Evolutionary conservation across 148 eudicot species (phyloP), one percentile per base, ranked within the genome.

Genomic region (Chenopodium suecicum): DNA sequence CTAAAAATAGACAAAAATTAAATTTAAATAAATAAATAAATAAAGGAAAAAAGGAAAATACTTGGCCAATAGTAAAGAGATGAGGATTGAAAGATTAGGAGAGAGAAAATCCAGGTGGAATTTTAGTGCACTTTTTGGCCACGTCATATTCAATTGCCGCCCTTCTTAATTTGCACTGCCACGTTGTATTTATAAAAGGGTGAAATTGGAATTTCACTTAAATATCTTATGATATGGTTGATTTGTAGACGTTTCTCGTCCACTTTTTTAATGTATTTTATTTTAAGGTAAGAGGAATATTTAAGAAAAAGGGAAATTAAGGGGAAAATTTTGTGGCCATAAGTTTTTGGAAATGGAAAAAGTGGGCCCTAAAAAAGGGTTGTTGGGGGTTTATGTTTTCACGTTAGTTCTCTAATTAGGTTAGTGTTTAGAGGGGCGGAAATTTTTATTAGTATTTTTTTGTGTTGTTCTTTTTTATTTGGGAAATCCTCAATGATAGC

Each of bases 121-220:
- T 50, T 41, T 60, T 14, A 0, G 11, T 75, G 79, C 79, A 81
- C 83, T 81, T 81, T 81, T n/a, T 47, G 1, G 64, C 74, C 83
- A 81, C 74, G 54, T 81, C 74, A 74, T 12, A 74, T 31, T 68
- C 12, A 20, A 46, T 80, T 80, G 76, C 82, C 82, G 82, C 62
- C 77, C 58, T 25, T 80, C 25, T 29, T 20, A 3, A 1, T 37
- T 17, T 1, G 3, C 27, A 19, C 14, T 31, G 71, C 70, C 82
- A 80, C 82, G 78, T 73, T 54, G 6, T 31, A 4, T 9, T 32
- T 0, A 0, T 29, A 13, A 0, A 50, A 29, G 83, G 83, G 83
- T n/a, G 52, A 29, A 13, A 9, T 1, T 1, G 83, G 34, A 63
- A 75, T 31, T 50, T 66, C 66, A 0, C 0, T 6, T 1, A 27